These are phyloP conservation scores for Penicillium aurantiogriseum DNA, from an alignment of 2,329 filamentous ascomycete species.

Conservation along the genomic window DNA sequence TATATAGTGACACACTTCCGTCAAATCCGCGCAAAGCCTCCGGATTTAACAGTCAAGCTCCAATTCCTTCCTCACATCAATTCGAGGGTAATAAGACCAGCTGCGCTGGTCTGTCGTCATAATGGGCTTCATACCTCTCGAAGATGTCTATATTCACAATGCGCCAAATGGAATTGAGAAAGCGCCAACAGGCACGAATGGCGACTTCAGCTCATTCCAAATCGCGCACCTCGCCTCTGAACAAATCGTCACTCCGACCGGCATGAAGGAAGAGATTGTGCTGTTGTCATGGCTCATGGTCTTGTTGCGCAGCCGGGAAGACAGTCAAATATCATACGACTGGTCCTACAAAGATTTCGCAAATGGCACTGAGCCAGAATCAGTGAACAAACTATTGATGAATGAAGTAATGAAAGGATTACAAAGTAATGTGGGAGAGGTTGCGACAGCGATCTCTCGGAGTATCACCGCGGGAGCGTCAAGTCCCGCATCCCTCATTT, in stretches of 20 bases:
- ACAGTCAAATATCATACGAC: constrained; percentile 37
- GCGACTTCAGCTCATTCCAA: constrained; percentile 27
- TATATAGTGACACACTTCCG: constrained; percentile 19
- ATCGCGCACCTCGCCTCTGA: constrained; percentile 29
- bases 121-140: constrained; percentile 19
- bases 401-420: constrained; percentile 36
- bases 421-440: constrained; percentile 31
- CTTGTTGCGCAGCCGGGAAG: constrained; percentile 45
- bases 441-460: constrained; percentile 27
- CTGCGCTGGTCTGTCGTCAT: constrained; percentile 10
- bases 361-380: constrained; percentile 16
- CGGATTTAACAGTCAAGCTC: constrained; percentile 5
- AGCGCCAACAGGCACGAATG: constrained; percentile 2
- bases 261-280: constrained; percentile 43
- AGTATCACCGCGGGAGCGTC: constrained; percentile 20
- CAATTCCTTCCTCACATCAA: constrained; percentile 6
- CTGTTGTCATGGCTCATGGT: constrained; percentile 49
- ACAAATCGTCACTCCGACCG: constrained; percentile 29
- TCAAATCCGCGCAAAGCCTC: constrained; percentile 12
- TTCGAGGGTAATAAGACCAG: constrained; percentile 7
- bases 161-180: constrained; percentile 4
- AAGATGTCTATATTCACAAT: constrained; percentile 6
- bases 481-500: constrained; percentile 15
- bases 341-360: constrained; percentile 37
- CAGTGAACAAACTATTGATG: constrained; percentile 26